Evolutionary conservation across 23 red algal genomes (phyloP), one percentile per base, ranked within the genome.

Genomic region (Gracilaria caudata): DNA sequence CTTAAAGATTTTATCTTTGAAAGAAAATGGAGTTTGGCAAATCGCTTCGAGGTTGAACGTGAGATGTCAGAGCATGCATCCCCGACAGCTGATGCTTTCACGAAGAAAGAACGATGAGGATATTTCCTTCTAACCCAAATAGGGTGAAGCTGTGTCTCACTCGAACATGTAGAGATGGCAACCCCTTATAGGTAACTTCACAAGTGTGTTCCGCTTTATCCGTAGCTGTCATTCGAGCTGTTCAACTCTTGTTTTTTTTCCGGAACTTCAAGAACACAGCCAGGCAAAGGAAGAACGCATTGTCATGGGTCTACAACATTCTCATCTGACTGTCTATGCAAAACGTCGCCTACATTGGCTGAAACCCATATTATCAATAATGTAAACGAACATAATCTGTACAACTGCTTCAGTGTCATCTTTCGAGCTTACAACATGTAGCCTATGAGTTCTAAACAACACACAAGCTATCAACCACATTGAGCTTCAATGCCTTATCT

Each of bases 1-100:
- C 59, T 99, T 25, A 90, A 78, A 68, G 97, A 95, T 63, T 99
- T 99, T 68, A 99, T 99, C 53, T 90, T 99, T 61, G 92, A 99
- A 37, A 73, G 82, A 9, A 82, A 87, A 56, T 99, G 97, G 97
- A 94, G 84, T 73, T 79, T 99, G 76, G 53, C 88, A n/a, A 59
- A 83, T 44, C 95, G 95, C 14, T 84, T 76, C 36, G 90, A 90
- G 68, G 87, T 92, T 5, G 95, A 98, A 56, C 46, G 58, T 0
- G 75, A 78, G 51, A 79, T 86, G 68, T 34, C 80, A 24, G 75
- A 81, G 46, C 60, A 74, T 0, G 87, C 78, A 16, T 74, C 87
- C 35, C 61, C 64, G 41, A 82, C 28, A 65, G 78, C 87, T 51
- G 87, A 91, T 76, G 76, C 87, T 28, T 91, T 91, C 45, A 91